phyloP scores from a whole-genome alignment of 345 rosid species.

The Citropsis articulata region DNA sequence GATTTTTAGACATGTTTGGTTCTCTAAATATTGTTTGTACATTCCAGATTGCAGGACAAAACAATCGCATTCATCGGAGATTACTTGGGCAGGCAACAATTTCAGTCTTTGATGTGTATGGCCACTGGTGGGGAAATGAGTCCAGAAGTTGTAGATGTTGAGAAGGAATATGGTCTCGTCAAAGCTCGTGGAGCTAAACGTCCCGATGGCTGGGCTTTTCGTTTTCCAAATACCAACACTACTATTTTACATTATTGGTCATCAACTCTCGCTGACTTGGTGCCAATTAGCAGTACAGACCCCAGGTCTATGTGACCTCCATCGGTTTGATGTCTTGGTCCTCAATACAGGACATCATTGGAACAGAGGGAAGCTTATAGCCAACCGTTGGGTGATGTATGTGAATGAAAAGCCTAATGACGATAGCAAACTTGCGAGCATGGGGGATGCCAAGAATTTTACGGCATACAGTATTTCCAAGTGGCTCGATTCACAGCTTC shows the following conservation, averaged over 20 bases:
- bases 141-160: slow-evolving; percentile 56
- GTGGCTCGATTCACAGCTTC: slow-evolving; percentile 68
- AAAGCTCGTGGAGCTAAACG: slow-evolving; percentile 49
- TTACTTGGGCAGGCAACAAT: slow-evolving; percentile 75
- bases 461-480: slow-evolving; percentile 47
- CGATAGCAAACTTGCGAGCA: slow-evolving; percentile 34
- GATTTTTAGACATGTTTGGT: not conserved
- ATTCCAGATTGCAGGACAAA: slow-evolving; percentile 68
- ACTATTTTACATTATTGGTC: slow-evolving; percentile 79
- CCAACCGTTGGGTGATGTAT: slow-evolving; percentile 69
- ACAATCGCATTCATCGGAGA: slow-evolving; percentile 84
- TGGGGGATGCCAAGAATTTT: slow-evolving; percentile 53
- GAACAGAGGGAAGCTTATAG: slow-evolving; percentile 72
- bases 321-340: slow-evolving; percentile 53
- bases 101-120: slow-evolving; percentile 80
- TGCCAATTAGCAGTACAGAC: slow-evolving; percentile 40
- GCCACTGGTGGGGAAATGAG: slow-evolving; percentile 58
- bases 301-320: slow-evolving; percentile 33
- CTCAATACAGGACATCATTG: slow-evolving; percentile 88
- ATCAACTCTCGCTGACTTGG: slow-evolving; percentile 53
- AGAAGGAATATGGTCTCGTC: slow-evolving; percentile 55
- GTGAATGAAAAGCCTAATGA: slow-evolving; percentile 45
- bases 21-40: not conserved
- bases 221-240: slow-evolving; percentile 60
- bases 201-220: slow-evolving; percentile 72